Percentiles rank a stretch among this genome's conserved stretches.
Conservation (phyloP, 768 basidiomycete species). For the Pleurotus djamor region DNA sequence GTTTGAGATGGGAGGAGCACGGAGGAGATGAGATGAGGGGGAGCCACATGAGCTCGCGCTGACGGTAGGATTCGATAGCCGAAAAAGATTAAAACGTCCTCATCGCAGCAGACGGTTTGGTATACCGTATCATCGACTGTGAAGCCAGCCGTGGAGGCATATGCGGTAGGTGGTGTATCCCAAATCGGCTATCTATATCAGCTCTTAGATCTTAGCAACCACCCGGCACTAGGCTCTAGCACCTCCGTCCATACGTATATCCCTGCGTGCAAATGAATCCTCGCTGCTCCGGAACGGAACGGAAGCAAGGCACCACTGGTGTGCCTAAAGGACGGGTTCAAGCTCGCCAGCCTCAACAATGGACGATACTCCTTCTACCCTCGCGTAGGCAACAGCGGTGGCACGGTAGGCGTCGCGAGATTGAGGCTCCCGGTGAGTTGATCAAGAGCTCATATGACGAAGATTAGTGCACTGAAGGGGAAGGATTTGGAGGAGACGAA, state of each 20-base stretch:
- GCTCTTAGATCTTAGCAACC: conserved; percentile 33
- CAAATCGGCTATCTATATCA: conserved; percentile 46
- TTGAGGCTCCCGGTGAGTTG: no score
- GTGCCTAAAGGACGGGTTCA: conserved; percentile 21
- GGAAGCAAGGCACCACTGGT: not conserved
- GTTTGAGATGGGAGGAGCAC: conserved; percentile 60
- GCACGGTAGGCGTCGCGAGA: conserved; percentile 10
- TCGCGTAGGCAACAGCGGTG: conserved; percentile 18
- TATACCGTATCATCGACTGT: not conserved
- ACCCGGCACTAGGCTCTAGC: not conserved
- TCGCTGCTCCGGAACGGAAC: no score
- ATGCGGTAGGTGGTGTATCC: conserved; percentile 30
- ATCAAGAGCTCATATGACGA: no score
- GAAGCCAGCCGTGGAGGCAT: not conserved
- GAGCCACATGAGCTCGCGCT: conserved; percentile 80
- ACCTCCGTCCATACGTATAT: no score
- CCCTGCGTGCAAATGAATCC: no score
- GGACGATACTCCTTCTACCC: conserved; percentile 12
- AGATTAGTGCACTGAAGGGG: no score
- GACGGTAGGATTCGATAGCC: conserved; percentile 62
- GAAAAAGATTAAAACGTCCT: conserved; percentile 9
- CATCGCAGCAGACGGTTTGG: not conserved
- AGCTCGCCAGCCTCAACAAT: conserved; percentile 23
- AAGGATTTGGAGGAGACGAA: no score
- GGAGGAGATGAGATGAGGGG: conserved; percentile 50